These are phyloP conservation scores for Blastobotrys mokoenaii DNA, from an alignment of 805 yeast genomes.

Conservation along the genomic window DNA sequence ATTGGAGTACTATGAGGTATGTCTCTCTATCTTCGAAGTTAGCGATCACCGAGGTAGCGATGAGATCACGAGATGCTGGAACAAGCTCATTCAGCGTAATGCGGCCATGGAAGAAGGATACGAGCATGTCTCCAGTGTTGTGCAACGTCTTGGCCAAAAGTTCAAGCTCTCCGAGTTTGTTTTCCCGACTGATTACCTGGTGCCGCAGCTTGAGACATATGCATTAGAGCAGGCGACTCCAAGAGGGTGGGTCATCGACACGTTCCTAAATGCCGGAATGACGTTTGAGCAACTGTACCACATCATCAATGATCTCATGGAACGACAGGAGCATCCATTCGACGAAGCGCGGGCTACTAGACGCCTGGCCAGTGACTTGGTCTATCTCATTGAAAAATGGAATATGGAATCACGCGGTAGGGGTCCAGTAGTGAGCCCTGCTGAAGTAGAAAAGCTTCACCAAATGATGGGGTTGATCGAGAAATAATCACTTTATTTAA, in stretches of 20 bases:
- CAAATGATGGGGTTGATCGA: too few species aligned
- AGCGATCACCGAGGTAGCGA: constrained; percentile 81
- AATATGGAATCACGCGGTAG: constrained; percentile 10
- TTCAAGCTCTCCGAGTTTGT: constrained; percentile 64
- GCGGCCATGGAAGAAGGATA: constrained; percentile 31
- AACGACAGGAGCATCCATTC: constrained; percentile 26
- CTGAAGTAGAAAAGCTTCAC: too few species aligned
- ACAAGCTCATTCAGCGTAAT: constrained; percentile 45
- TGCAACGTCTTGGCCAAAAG: constrained; percentile 48
- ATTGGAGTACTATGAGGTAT: constrained; percentile 75
- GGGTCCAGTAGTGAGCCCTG: not conserved
- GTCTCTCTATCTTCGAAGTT: constrained; percentile 67
- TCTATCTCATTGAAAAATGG: constrained; percentile 20
- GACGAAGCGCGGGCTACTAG: constrained; percentile 17
- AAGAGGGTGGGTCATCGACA: constrained; percentile 32
- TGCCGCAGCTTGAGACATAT: constrained; percentile 55
- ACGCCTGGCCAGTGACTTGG: constrained; percentile 22
- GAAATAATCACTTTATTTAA: too few species aligned
- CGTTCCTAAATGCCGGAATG: constrained; percentile 30
- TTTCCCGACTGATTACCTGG: constrained; percentile 66
- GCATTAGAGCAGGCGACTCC: constrained; percentile 39
- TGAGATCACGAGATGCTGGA: constrained; percentile 78
- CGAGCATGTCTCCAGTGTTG: constrained; percentile 32
- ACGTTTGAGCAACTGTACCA: constrained; percentile 20
- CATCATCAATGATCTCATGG: constrained; percentile 24